Base-by-base conservation (phyloP, 768 basidiomycete species). In the Hygrocybe punicea region DNA sequence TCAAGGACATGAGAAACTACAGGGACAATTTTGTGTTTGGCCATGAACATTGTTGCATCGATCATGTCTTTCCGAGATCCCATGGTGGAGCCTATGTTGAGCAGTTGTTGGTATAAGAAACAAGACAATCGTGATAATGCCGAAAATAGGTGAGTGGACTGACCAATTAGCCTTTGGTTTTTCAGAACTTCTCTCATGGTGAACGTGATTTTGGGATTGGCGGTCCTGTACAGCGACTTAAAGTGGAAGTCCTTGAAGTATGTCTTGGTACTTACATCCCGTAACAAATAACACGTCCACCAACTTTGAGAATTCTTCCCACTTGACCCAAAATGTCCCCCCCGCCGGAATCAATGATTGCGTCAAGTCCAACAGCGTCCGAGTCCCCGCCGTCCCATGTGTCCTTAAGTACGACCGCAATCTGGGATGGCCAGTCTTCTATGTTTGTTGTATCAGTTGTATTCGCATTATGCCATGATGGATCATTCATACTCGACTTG, bases 171-270 rank as follows among this genome's bases (percentile, higher is more conserved):
- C 59, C 84, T 82, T 40, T 87, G 83, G 62, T 90, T 86, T 63
- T 81, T 85, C 60, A 93, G 65, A 21, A 93, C 86, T 61, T 90
- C 82, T 16, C 83, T 80, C 87, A 94, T 93, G 9, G 85, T 87
- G 65, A 93, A 78, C 24, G 74, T 78, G 37, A 89, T 78, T 50
- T 77, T 71, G 0, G 84, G 81, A 21, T 69, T 70, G 51, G 82
- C 82, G 23, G 86, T 88, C 85, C 88, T 89, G 63, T 42, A 56
- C 36, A 51, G 35, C 51, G 25, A 24, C 7, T 44, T 37, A 16
- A 19, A 11, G 34, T 35, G 23, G 25, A 11, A 37, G 45, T 14
- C 37, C 33, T 48, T 51, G 48, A 25, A 55, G 51, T 39, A 40
- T 48, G 19, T 46, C 7, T 53, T 48, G 23, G 21, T 6, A 64